phyloP scores from a whole-genome alignment of 2,329 filamentous ascomycete species.

The Cercospora zeina region DNA sequence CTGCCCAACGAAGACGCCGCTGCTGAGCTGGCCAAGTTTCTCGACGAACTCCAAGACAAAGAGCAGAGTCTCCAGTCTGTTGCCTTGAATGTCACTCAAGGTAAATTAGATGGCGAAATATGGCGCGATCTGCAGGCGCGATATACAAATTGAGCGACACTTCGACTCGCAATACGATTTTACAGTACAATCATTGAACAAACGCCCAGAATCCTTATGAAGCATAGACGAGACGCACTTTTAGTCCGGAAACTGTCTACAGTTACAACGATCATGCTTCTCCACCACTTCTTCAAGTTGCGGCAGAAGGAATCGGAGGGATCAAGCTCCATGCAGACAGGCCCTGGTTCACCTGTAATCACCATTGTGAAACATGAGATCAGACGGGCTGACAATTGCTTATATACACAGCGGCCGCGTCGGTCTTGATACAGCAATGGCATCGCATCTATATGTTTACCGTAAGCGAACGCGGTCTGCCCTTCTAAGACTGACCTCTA shows the following conservation, averaged over 20 bases:
- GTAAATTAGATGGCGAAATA: conserved; percentile 30
- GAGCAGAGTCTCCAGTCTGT: conserved; percentile 71
- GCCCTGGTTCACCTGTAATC: not conserved
- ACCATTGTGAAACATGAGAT: not conserved
- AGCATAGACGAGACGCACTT: not conserved
- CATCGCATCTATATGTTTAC: not conserved
- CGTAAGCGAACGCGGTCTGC: not conserved
- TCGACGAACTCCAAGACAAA: conserved; percentile 64
- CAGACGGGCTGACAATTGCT: not conserved
- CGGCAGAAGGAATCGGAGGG: not conserved
- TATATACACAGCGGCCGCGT: not conserved
- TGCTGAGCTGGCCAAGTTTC: conserved; percentile 60
- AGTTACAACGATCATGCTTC: too few species aligned
- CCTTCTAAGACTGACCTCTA: not conserved
- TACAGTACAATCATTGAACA: not conserved
- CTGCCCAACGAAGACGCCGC: conserved; percentile 60
- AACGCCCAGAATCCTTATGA: not conserved
- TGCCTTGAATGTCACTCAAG: conserved; percentile 65
- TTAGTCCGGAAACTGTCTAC: too few species aligned
- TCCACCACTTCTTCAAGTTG: not conserved
- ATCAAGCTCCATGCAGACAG: not conserved
- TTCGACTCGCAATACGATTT: not conserved
- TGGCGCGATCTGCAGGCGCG: conserved; percentile 38
- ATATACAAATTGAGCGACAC: conserved; percentile 6
- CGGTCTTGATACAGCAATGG: not conserved